Evolutionary conservation across 805 yeast genomes (phyloP), one percentile per base, ranked within the genome.

Genomic region (Candida bentonensis): DNA sequence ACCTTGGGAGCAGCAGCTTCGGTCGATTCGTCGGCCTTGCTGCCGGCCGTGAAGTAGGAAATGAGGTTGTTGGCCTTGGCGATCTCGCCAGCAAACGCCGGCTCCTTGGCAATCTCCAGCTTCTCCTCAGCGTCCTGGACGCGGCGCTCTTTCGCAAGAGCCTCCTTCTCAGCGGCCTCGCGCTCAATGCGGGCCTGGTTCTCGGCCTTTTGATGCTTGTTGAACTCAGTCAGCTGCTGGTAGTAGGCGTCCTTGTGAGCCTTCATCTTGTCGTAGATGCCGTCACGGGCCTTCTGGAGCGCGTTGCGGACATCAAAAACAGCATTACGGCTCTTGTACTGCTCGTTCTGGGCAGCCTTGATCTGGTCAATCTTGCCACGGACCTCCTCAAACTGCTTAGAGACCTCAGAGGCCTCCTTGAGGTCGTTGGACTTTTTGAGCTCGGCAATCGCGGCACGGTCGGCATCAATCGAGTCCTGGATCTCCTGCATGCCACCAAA

Each of bases 1-100:
- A 80, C 65, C 45, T 70, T 73, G 65, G 51, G 55, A 34, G 55
- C 47, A 41, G 54, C 52, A 42, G 59, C 45, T 36, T 58, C 61
- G 25, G 58, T 44, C 23, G 63, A 40, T 39, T 51, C 55, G 44
- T 58, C 58, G 61, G 74, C 76, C 57, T 77, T 84, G 64, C 75
- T 78, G 41, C 79, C 59, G 53, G 94, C 92, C 59, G 87, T 95
- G 54, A 92, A 84, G 64, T 75, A 75, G 28, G 66, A 58, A 60
- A 88, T 70, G 59, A 87, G 70, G 45, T 73, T 67, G 63, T 87
- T 84, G 56, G 92, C 82, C 50, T 80, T 69, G 52, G 72, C 71
- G 55, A 89, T 80, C 66, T 92, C 95, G 40, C 66, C 66, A 47
- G 80, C 76, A 66, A 82, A 88, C 22, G 96, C 97, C 23, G 97